phyloP scores from a whole-genome alignment of 2,329 filamentous ascomycete species.

The Trichoderma harzianum region DNA sequence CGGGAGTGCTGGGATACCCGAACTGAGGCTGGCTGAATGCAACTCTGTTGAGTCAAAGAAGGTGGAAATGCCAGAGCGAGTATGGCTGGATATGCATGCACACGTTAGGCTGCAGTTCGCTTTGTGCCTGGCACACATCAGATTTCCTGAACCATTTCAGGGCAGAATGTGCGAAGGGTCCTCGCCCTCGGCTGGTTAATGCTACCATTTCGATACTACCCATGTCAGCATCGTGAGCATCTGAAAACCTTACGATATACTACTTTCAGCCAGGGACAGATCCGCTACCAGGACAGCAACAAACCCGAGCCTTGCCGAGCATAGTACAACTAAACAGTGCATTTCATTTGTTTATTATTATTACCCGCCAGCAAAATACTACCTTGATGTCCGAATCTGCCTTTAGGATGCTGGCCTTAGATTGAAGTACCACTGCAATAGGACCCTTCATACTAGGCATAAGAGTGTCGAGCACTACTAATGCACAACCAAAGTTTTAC shows the following conservation, averaged over 20 bases:
- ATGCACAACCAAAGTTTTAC: background rate
- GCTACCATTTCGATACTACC: background rate
- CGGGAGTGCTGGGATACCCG: background rate
- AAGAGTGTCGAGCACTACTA: background rate
- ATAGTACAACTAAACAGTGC: background rate
- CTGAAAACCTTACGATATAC: background rate
- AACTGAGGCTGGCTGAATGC: background rate
- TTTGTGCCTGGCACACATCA: background rate
- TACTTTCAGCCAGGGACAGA: background rate
- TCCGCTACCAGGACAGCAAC: background rate
- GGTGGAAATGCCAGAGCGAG: background rate
- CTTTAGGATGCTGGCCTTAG: background rate
- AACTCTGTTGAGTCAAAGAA: background rate
- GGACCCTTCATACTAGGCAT: background rate
- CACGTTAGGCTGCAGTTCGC: background rate
- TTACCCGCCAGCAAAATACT: background rate
- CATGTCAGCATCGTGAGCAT: background rate
- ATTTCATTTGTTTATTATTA: background rate
- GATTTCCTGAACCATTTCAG: background rate
- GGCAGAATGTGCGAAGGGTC: background rate
- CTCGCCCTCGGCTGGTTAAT: background rate
- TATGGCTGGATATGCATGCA: background rate
- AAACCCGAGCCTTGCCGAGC: background rate
- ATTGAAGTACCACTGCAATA: background rate
- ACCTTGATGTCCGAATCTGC: background rate